Base-by-base conservation (phyloP, 805 yeast species). In the Saccharomycopsis guyanensis region DNA sequence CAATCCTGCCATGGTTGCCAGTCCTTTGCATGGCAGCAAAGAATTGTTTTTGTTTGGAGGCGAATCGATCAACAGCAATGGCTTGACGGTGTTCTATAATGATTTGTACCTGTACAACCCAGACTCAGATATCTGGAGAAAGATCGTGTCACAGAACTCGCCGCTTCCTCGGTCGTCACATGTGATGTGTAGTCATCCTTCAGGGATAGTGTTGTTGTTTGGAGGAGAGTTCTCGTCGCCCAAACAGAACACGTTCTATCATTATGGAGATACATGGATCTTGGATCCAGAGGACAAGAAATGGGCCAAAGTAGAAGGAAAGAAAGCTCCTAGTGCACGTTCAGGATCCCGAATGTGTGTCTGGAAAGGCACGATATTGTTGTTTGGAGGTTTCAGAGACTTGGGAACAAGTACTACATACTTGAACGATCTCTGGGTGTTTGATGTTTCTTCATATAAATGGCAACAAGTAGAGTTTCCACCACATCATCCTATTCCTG, bases 151-250 rank as follows among this genome's bases (percentile, higher is more conserved):
- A 1, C 85, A 84, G 56, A 91, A 91, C 59, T 64, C 94, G 0
- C 98, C 98, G 13, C 75, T 89, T 59, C 96, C 96, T 1, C 69
- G 98, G 52, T 85, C 95, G 0, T 87, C 96, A 0, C 96, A 94
- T 55, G 85, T 95, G 1, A 85, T 89, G 86, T 81, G 89, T 52
- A 82, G 86, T 0, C 97, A 91, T 63, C 95, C 96, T 1, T 78
- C 88, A 2, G 97, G 97, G 8, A 68, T 89, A 2, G 74, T 86
- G 23, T 62, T 91, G 50, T 65, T 91, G 70, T 93, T 87, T 66
- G 98, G 97, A 42, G 98, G 98, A 57, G 98, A 91, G 64, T 91
- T 93, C 57, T 86, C 96, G 1, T 85, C 95, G 13, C 97, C 97
- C 3, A 91, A 91, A 57, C 98, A 91, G 62, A 78, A 86, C 42